Percentiles rank a stretch among this genome's conserved stretches.
Conservation (phyloP, 441 rosid genomes). For the Adansonia rubrostipa region DNA sequence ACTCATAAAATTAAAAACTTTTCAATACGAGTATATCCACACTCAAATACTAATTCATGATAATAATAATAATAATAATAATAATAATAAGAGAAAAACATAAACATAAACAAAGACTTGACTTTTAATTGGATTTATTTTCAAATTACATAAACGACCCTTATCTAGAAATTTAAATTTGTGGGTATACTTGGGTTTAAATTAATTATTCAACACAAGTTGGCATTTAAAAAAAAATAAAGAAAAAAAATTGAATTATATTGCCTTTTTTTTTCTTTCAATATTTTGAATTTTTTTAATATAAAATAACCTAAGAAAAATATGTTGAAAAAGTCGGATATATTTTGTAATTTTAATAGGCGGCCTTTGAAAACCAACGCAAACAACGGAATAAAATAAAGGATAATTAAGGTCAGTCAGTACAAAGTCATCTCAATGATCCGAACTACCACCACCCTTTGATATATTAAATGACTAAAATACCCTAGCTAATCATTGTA, state of each 20-base stretch:
- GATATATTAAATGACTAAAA: conserved; percentile 38
- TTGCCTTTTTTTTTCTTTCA: neutral
- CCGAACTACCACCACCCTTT: conserved; percentile 66
- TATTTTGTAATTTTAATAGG: conserved; percentile 44
- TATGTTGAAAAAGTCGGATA: conserved; percentile 33
- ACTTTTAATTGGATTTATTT: conserved; percentile 16
- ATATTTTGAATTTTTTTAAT: conserved; percentile 5
- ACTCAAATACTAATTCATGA: too few relatives aligned
- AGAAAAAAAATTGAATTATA: neutral
- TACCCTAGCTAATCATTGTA: conserved; percentile 38
- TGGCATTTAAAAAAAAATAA: neutral
- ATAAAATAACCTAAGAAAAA: neutral
- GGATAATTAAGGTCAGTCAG: conserved; percentile 50
- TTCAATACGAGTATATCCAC: too few relatives aligned
- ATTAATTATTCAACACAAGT: neutral
- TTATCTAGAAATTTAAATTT: neutral
- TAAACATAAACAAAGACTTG: conserved; percentile 27
- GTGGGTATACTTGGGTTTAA: neutral
- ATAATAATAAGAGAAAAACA: neutral
- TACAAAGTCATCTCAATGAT: conserved; percentile 80
- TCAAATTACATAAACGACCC: conserved; percentile 34
- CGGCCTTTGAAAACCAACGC: conserved; percentile 53
- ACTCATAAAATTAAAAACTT: too few relatives aligned
- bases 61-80: neutral
- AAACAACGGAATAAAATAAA: conserved; percentile 57